These are phyloP conservation scores for Nigrospora osmanthi DNA, from an alignment of 2,329 filamentous ascomycete genomes.

Conservation along the genomic window DNA sequence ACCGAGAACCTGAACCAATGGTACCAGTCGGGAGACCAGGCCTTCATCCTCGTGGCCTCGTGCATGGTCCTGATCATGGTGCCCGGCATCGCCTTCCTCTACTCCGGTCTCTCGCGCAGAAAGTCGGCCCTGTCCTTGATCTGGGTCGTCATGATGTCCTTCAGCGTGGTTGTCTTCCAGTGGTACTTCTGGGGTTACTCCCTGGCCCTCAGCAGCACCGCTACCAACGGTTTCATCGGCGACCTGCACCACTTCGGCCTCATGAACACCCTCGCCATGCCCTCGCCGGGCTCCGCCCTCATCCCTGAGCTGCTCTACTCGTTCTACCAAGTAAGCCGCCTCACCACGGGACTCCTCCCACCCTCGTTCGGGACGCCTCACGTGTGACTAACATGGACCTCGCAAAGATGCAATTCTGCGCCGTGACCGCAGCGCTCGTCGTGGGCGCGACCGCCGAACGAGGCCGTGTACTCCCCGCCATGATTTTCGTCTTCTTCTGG, in stretches of 20 bases:
- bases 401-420: conserved; percentile 88
- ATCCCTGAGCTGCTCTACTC: conserved; percentile 87
- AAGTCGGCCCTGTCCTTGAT: conserved; percentile 97
- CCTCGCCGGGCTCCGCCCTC: conserved; percentile 82
- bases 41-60: conserved; percentile 82
- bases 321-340: conserved; percentile 72
- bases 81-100: conserved; percentile 92
- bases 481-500: conserved; percentile 97
- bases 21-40: conserved; percentile 86
- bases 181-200: conserved; percentile 99
- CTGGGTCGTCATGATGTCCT: conserved; percentile 93
- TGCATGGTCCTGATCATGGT: conserved; percentile 97
- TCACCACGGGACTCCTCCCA: too few relatives aligned
- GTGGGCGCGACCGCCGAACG: conserved; percentile 91
- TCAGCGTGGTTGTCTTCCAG: conserved; percentile 88
- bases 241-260: conserved; percentile 85
- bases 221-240: conserved; percentile 85
- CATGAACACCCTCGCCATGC: conserved; percentile 71
- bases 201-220: conserved; percentile 76
- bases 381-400: too few relatives aligned
- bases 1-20: conserved; percentile 91
- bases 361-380: too few relatives aligned
- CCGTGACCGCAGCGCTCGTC: conserved; percentile 83
- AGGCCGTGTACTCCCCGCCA: conserved; percentile 82
- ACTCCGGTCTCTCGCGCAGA: conserved; percentile 92